Base-by-base conservation (phyloP, 192 early-diverging fungal genomes). In the Dissophora globulifera region DNA sequence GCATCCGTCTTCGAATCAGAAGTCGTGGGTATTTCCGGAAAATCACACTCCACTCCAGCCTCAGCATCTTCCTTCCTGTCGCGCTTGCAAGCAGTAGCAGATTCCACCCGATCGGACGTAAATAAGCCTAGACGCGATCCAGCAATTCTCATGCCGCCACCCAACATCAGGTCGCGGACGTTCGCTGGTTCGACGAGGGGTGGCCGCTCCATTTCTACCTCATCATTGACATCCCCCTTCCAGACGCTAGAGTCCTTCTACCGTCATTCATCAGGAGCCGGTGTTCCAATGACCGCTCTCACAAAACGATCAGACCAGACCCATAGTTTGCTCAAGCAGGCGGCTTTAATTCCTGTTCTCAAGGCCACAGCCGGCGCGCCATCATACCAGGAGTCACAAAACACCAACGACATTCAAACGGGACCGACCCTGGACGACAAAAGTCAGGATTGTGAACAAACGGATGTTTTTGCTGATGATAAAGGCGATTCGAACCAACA, bases 281-380 rank as follows among this genome's bases (percentile, higher is more conserved):
- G n/a, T n/a, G n/a, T n/a, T n/a, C n/a, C n/a, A n/a, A 1, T 26
- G 6, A 32, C 29, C 26, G 20, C 47, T 41, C 2, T 23, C 10
- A 3, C 32, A 5, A 67, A 58, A 50, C 32, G 47, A 50, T 30
- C 58, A 19, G 38, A 27, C 20, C 65, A 40, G 35, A 20, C 45
- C 13, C 55, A 41, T n/a, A 43, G 35, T 25, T 27, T 50, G 26
- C 47, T 67, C 3, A 47, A 26, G 38, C 65, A 67, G 20, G 50
- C 55, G 33, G 20, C 50, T 10, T 33, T 67, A 3, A 29, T n/a
- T 23, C 11, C 54, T 2, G 17, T 55, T 16, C 41, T 46, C 26
- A 4, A 23, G n/a, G n/a, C n/a, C n/a, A n/a, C n/a, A n/a, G n/a
- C n/a, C n/a, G n/a, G n/a, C n/a, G n/a, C n/a, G n/a, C n/a, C n/a